Evolutionary conservation across 2,329 filamentous ascomycete genomes (phyloP).

Genomic region (Ceratocystis eucalypticola): DNA sequence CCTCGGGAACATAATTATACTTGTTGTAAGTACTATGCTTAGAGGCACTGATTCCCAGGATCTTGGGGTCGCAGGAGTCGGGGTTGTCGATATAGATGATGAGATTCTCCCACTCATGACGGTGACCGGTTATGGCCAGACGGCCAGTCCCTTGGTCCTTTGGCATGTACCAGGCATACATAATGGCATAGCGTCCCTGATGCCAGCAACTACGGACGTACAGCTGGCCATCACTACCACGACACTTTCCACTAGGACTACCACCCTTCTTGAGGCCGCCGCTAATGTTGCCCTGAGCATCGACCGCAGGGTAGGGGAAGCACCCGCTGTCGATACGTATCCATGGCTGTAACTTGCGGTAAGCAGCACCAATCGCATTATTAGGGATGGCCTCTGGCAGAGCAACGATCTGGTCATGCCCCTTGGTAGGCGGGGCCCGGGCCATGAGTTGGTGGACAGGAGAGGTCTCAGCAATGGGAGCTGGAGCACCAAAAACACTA

Average conservation of each 20-base stretch:
- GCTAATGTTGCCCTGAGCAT: conserved; percentile 41
- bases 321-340: conserved; percentile 38
- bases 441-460: conserved; percentile 23
- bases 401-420: conserved; percentile 26
- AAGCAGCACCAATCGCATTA: conserved; percentile 23
- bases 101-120: conserved; percentile 31
- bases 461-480: conserved; percentile 1
- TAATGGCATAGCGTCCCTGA: conserved; percentile 27
- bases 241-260: conserved; percentile 25
- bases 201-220: conserved; percentile 27
- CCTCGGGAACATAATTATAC: conserved; percentile 16
- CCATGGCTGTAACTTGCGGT: conserved; percentile 28
- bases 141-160: conserved; percentile 30
- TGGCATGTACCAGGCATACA: conserved; percentile 35
- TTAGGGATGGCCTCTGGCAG: conserved; percentile 26
- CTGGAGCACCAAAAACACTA: conserved; percentile 2
- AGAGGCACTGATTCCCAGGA: conserved; percentile 29
- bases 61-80: conserved; percentile 23
- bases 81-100: conserved; percentile 26
- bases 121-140: conserved; percentile 25
- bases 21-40: conserved; percentile 28
- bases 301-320: conserved; percentile 49
- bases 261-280: conserved; percentile 28
- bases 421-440: conserved; percentile 22
- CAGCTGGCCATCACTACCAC: conserved; percentile 27